Base-by-base conservation (phyloP, 805 yeast species). In the Yarrowia sp. region DNA sequence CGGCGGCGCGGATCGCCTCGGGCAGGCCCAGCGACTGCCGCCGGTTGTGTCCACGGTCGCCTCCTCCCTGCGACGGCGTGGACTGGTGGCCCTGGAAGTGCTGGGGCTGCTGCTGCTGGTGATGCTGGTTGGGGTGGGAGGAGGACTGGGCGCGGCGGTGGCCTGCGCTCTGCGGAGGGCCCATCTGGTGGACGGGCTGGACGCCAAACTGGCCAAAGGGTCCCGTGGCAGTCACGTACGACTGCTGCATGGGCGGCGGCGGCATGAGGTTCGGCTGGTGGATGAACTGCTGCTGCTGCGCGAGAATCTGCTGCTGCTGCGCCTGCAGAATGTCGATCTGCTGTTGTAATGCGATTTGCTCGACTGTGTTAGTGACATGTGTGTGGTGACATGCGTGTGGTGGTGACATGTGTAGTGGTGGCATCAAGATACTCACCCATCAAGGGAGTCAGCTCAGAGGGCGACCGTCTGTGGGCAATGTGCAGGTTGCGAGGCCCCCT, bases 1-100 rank as follows among this genome's bases (percentile, higher is more conserved):
- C 97, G n/a, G 99, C 99, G 6, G 97, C 97, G 67, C 86, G 86
- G 69, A 89, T 91, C 12, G 98, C 98, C 74, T 93, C 99, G 60
- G 85, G 85, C 63, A 93, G 78, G 2, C 96, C 97, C 64, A 93
- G 77, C 0, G 97, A 91, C 72, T 93, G 98, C 72, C 99, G 84
- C 76, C 99, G 84, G 41, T 80, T 77, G 72, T 93, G 99, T 33
- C 97, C 97, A 64, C 78, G 75, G 14, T 63, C 64, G 36, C 60
- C 63, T 5, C 63, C 64, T 60, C 60, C 63, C 24, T 39, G 58
- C 49, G 65, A 65, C 53, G 39, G 59, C 46, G 31, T 56, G 19
- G 51, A 42, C 32, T 58, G 51, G 33, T 58, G 61, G 19, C 29
- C 38, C 61, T 18, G 29, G 46, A n/a, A 38, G 21, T 39, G 55